Evolutionary conservation across 2,329 filamentous ascomycete species (phyloP), one percentile per base, ranked within the genome.

Genomic region (Magnaporthiopsis incrustans): DNA sequence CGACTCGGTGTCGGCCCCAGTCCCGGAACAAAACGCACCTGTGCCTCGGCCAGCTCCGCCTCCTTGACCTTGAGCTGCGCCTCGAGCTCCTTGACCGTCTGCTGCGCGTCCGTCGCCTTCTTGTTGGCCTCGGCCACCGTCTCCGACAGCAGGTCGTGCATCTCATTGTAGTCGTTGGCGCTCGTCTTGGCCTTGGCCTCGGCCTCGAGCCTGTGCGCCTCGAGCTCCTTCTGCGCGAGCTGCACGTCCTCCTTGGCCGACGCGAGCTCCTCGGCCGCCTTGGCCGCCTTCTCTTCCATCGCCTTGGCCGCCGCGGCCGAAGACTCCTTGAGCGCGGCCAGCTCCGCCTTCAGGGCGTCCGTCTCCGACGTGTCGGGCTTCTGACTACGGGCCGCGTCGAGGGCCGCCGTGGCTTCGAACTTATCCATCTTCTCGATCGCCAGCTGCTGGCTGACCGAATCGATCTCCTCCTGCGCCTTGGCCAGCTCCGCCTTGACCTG

Each of bases 11-110:
- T 53, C 44, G 44, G 44, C 44, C 44, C 44, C 44, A 53, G 44
- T 53, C 44, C 44, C 44, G 12, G 35, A 63, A 59, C 0, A 32
- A 64, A 60, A 68, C 73, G 26, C 74, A 87, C 85, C 78, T 83
- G 83, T 64, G 80, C 84, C 73, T 88, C 85, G 22, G 80, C 83
- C 70, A 88, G 77, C 74, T 88, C 85, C 57, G 85, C 85, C 57
- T 88, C 84, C 77, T 84, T 86, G 63, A 88, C 82, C 76, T 83
- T 86, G 67, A 85, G 76, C 70, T 82, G 82, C 50, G 83, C 82
- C 68, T 82, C 78, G 70, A 82, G 71, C 68, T 83, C 79, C 64
- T 79, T 79, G 35, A 79, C 70, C 73, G 77, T 80, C 64, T 79
- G 76, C 71, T 84, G 79, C 59, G 79, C 75, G 25, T 77, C 77